phyloP scores from a whole-genome alignment of 306 rosid species.

The Inga leiocalycina region DNA sequence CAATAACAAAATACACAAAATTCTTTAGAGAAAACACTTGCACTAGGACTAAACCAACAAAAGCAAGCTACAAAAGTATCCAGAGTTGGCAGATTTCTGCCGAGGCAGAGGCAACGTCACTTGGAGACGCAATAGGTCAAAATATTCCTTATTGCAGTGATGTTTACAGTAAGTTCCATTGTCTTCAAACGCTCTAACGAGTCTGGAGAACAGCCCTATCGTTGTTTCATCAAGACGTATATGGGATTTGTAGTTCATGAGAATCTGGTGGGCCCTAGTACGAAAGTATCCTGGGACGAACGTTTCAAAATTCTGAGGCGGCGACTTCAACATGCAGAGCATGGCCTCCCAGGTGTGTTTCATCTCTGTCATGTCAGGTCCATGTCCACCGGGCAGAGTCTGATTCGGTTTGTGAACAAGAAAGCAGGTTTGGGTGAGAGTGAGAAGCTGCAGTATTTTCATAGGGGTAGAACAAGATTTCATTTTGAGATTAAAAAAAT shows the following conservation, averaged over 20 bases:
- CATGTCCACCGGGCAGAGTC: not conserved
- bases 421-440: not conserved
- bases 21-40: too few species aligned
- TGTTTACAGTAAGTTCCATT: slow-evolving; percentile 42
- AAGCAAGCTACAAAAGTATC: too few species aligned
- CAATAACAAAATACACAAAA: not conserved
- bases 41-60: not conserved
- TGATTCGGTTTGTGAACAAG: not conserved
- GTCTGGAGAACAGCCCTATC: slow-evolving; percentile 21
- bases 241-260: slow-evolving; percentile 31
- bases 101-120: not conserved
- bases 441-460: slow-evolving; percentile 21
- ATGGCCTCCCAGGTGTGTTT: slow-evolving; percentile 28
- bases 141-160: slow-evolving; percentile 29
- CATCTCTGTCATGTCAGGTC: not conserved
- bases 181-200: slow-evolving; percentile 40
- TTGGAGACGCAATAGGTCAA: not conserved
- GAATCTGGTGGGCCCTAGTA: slow-evolving; percentile 36
- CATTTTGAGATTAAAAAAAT: not conserved
- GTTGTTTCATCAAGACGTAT: slow-evolving; percentile 4
- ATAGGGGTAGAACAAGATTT: not conserved
- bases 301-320: slow-evolving; percentile 25
- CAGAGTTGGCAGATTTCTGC: not conserved
- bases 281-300: slow-evolving; percentile 39
- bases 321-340: slow-evolving; percentile 21